phyloP scores from a whole-genome alignment of 768 basidiomycete species.

The Rhizopogon vinicolor region DNA sequence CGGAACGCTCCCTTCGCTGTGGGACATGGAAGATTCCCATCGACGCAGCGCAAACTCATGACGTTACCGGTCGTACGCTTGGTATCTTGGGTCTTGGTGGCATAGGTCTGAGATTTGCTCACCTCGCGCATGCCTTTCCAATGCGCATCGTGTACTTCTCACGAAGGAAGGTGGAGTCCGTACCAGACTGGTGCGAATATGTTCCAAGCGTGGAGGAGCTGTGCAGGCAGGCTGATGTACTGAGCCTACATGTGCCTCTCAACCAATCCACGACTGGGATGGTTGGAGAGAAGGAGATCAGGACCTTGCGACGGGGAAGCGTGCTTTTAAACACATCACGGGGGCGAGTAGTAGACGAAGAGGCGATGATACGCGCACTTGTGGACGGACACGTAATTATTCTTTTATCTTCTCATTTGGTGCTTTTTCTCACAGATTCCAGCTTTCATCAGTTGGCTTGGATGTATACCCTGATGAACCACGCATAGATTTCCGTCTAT shows the following conservation, averaged over 20 bases:
- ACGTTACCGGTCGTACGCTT: slow-evolving; percentile 59
- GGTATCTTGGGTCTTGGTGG: slow-evolving; percentile 70
- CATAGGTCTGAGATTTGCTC: slow-evolving; percentile 61
- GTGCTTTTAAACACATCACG: slow-evolving; percentile 81
- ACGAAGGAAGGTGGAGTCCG: slow-evolving; percentile 46
- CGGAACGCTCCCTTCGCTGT: slow-evolving; percentile 47
- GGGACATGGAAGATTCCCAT: slow-evolving; percentile 55
- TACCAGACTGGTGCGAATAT: slow-evolving; percentile 73
- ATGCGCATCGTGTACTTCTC: slow-evolving; percentile 85
- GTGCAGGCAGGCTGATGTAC: slow-evolving; percentile 66
- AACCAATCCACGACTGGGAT: slow-evolving; percentile 63
- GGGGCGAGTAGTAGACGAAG: slow-evolving; percentile 82
- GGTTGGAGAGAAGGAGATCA: slow-evolving; percentile 69
- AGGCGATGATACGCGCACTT: slow-evolving; percentile 77
- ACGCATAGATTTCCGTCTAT: slow-evolving; percentile 63
- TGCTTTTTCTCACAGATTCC: not conserved
- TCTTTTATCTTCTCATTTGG: slow-evolving; percentile 10
- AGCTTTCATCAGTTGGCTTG: slow-evolving; percentile 75
- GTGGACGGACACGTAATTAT: slow-evolving; percentile 78
- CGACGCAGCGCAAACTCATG: slow-evolving; percentile 42
- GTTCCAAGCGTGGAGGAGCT: slow-evolving; percentile 59
- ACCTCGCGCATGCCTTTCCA: slow-evolving; percentile 69
- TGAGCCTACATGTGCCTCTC: slow-evolving; percentile 81
- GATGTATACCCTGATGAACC: slow-evolving; percentile 84
- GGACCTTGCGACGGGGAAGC: slow-evolving; percentile 64